Base-by-base conservation (phyloP, 495 filamentous ascomycete genomes). In the Penicillium lividum region DNA sequence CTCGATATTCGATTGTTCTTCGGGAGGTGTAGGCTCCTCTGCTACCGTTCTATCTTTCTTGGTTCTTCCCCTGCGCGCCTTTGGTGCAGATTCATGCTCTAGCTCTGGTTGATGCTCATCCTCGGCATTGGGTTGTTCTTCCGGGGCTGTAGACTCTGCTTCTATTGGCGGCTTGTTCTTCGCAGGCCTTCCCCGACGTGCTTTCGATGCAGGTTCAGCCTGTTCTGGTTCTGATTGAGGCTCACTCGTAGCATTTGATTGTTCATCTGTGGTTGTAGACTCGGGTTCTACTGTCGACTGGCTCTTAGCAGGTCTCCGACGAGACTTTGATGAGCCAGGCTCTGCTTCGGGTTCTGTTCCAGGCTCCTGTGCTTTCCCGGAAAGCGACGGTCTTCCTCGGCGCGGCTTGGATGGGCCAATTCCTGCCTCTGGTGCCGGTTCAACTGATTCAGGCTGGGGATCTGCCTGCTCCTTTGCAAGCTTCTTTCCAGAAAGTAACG, bases 111-210 rank as follows among this genome's bases (percentile, higher is more conserved):
- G 52, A 18, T 48, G 18, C 44, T 51, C 47, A 40, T 4, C 18
- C 25, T 62, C 59, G n/a, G 46, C 6, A n/a, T 61, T 60, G 54
- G 63, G 57, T 22, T 52, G 58, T 47, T 66, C 72, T 68, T 65
- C 67, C 51, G 49, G 33, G 7, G 48, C 27, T 51, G 55, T 11
- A 4, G 34, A 13, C 31, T 58, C 60, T 3, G 55, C 57, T n/a
- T 66, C 56, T 46, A 60, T 27, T 46, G 53, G 22, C 13, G 55
- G 25, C 10, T 16, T 52, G 15, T 63, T 57, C 38, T 65, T 62
- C 29, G 60, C 69, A 51, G 61, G 31, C 16, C 42, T 57, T 31
- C 59, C 61, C 18, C 63, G 59, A 15, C 56, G 53, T 29, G 65
- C 53, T 33, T 65, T 69, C n/a, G 58, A 36, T 46, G 45, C 36